Evolutionary conservation across 345 rosid genomes (phyloP), one percentile per base, ranked within the genome.

Genomic region (Zanthoxylum bungeanum): DNA sequence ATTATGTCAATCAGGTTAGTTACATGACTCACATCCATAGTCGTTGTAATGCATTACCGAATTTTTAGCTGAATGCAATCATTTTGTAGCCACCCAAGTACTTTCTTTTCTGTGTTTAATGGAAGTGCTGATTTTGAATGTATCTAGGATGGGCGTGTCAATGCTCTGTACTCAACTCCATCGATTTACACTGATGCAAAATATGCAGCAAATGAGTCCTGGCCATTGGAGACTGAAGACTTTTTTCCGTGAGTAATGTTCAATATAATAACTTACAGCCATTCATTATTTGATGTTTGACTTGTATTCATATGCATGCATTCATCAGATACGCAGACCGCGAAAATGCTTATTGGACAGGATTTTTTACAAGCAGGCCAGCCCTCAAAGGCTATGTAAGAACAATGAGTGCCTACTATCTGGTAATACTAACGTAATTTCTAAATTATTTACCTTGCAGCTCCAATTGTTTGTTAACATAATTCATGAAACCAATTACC

Each of bases 161-260:
- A 85, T 71, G 89, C 85, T n/a, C 66, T 85, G 7, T 85, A 85
- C 70, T 85, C 86, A 47, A 85, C 86, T 33, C 89, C 86, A 55
- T 79, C 89, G 0, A 79, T 83, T 60, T 85, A 85, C 39, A 81
- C 85, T 40, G 86, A 85, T 73, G 86, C 89, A 60, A 85, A 85
- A 17, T 63, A 83, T 83, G 83, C 82, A 19, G 59, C 80, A 60
- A 81, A 77, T 10, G 79, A 79, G 51, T 53, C 77, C 61, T 85
- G 89, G 89, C 86, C 81, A 9, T 69, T 85, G 34, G 81, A 85
- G 75, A 83, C 87, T 5, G 86, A 77, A 44, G 89, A 85, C 46
- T 85, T 65, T 60, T 85, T 85, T 21, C 89, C 89, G 89, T 85
- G 49, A 81, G 89, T 64, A 21, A 49, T 36, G 11, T 66, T 36